These are phyloP conservation scores for Yamadazyma jaroonii DNA, from an alignment of 1,139 yeast species.

Conservation along the genomic window DNA sequence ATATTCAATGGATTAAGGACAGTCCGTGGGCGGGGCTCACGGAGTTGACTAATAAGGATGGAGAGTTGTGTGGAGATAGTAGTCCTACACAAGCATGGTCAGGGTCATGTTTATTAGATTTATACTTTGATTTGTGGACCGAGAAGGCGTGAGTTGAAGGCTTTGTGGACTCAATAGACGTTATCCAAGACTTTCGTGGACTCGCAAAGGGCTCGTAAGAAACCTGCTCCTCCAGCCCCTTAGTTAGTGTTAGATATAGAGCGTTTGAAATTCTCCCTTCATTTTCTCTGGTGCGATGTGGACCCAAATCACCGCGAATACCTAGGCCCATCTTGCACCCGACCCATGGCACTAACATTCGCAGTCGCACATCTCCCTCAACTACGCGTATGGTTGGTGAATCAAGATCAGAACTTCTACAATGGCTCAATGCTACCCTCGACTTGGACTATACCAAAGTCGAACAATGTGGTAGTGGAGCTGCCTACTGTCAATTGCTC, in stretches of 20 bases:
- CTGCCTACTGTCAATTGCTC: constrained; percentile 88
- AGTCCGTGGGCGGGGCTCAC: constrained; percentile 94
- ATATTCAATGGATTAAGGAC: constrained; percentile 63
- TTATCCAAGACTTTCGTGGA: no score
- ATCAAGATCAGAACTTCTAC: constrained; percentile 77
- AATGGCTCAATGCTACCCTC: constrained; percentile 78
- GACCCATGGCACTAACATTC: no score
- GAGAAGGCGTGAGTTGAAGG: no score
- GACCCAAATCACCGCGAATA: no score
- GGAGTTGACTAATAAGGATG: constrained; percentile 88
- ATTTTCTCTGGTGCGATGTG: no score
- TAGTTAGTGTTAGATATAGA: no score
- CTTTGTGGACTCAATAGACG: no score
- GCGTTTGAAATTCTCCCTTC: no score
- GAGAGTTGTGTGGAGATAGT: constrained; percentile 76
- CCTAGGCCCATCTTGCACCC: no score
- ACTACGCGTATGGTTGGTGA: constrained; percentile 55
- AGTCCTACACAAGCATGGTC: constrained; percentile 99
- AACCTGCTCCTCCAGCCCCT: no score
- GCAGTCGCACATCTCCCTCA: no score
- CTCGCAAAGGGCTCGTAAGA: no score
- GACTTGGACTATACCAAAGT: constrained; percentile 68
- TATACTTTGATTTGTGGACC: constrained; percentile 68
- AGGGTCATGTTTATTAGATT: constrained; percentile 76
- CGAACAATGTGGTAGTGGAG: constrained; percentile 95